Evolutionary conservation across 1,284 basidiomycete genomes (phyloP).

Genomic region (Baeospora myosura): DNA sequence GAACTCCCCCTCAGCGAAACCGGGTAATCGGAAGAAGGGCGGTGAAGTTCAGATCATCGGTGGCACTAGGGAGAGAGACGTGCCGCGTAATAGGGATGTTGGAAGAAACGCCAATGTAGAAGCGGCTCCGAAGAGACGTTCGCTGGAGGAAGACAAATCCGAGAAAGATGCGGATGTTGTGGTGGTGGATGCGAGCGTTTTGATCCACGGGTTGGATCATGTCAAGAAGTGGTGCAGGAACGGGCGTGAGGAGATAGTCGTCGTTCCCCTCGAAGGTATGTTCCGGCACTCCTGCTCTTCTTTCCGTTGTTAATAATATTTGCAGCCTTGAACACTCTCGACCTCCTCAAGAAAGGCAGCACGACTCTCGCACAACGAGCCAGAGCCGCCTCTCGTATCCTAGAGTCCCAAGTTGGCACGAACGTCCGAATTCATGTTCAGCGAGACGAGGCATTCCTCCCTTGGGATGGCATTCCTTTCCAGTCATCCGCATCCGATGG

Average conservation of each 20-base stretch:
- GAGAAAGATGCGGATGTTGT: slow-evolving; percentile 66
- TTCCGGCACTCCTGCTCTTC: slow-evolving; percentile 11
- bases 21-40: slow-evolving; percentile 24
- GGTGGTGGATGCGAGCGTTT: slow-evolving; percentile 80
- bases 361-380: slow-evolving; percentile 73
- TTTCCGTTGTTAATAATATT: slow-evolving; percentile 6
- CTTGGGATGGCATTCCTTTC: slow-evolving; percentile 65
- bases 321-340: slow-evolving; percentile 83
- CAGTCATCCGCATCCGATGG: slow-evolving; percentile 21
- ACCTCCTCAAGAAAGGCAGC: slow-evolving; percentile 87
- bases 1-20: background rate
- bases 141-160: slow-evolving; percentile 26
- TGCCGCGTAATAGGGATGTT: background rate
- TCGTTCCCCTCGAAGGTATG: slow-evolving; percentile 84
- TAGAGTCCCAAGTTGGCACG: slow-evolving; percentile 75
- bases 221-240: slow-evolving; percentile 79
- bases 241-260: slow-evolving; percentile 59
- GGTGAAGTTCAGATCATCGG: slow-evolving; percentile 21
- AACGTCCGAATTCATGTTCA: slow-evolving; percentile 74
- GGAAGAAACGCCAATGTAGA: slow-evolving; percentile 15
- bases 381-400: slow-evolving; percentile 71
- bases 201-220: slow-evolving; percentile 76
- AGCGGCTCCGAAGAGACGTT: slow-evolving; percentile 25
- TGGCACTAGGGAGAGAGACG: slow-evolving; percentile 20
- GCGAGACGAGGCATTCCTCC: slow-evolving; percentile 69